A percentile compares a stretch with the other conserved stretches of the same genome.
phyloP scores from a whole-genome alignment of 2,329 filamentous ascomycete genomes.

The Colletotrichum sublineola region DNA sequence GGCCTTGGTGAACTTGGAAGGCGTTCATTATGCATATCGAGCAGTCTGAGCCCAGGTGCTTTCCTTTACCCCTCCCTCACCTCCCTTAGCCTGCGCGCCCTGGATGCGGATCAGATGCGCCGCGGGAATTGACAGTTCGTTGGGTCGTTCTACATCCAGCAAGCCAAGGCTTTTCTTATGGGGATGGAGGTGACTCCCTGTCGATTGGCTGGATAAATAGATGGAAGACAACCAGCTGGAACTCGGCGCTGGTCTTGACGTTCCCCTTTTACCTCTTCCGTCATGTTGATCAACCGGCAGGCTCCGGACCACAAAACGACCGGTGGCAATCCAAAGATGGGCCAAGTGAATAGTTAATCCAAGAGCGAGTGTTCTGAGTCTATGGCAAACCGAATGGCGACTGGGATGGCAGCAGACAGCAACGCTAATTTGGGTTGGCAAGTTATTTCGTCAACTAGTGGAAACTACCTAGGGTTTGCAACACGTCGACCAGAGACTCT shows the following conservation, averaged over 20 bases:
- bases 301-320: not conserved
- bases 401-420: not conserved
- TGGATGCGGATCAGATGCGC: not conserved
- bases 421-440: no score
- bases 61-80: not conserved
- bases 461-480: slow-evolving; percentile 49
- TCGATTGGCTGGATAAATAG: not conserved
- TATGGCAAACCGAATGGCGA: not conserved
- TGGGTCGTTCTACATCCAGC: no score
- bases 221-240: not conserved
- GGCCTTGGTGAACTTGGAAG: not conserved
- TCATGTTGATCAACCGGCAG: not conserved
- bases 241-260: not conserved
- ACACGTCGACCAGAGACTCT: slow-evolving; percentile 62
- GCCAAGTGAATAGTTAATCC: no score
- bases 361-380: not conserved
- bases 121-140: not conserved
- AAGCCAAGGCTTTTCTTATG: not conserved
- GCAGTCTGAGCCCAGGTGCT: not conserved
- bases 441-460: slow-evolving; percentile 6
- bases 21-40: not conserved
- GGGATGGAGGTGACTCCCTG: not conserved
- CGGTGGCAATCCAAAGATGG: not conserved
- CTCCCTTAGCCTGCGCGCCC: no score
- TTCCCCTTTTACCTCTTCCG: not conserved